Base-by-base conservation (phyloP, 192 early-diverging fungal species). In the Coemansia sp. region DNA sequence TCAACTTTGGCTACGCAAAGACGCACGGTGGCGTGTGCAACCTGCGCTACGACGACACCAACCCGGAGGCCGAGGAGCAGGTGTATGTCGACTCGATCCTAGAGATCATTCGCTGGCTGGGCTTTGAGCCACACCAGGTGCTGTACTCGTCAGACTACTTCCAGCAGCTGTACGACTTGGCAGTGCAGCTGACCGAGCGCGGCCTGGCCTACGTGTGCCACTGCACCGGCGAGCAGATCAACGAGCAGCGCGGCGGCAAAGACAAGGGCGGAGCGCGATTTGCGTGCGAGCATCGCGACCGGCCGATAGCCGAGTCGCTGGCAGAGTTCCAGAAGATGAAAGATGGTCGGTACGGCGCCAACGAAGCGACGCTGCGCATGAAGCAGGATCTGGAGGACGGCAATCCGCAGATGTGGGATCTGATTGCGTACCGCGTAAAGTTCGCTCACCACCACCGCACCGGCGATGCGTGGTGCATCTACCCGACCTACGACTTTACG, bases 361-460 rank as follows among this genome's bases (percentile, higher is more conserved):
- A 92, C 36, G 86, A 92, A 71, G 93, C 92, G 4, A 96, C 87
- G 40, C 65, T 99, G 80, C 88, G 98, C 67, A 99, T 99, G 98
- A 99, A 99, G 85, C 98, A 98, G 96, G 93, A 99, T 71, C 85
- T 99, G 82, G 86, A 93, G 74, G 89, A 93, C 78, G 93, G 93
- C 48, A 99, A 98, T 75, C 95, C 95, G 34, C 94, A 96, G 85
- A 97, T 99, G 86, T 99, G 98, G 98, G 96, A 99, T 68, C 81
- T 95, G 69, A 90, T 98, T 38, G 98, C 98, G 17, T 99, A 99
- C 78, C 92, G 98, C 58, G 89, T 99, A 42, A 58, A 95, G 54
- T 93, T 91, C 62, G 85, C 95, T 10, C 88, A 87, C 44, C 98
- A 99, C 75, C 89, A 91, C 77, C 88, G 98, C 42, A 98, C 98